Evolutionary conservation across 2,329 filamentous ascomycete species (phyloP).

Genomic region (Ophiocordyceps unilateralis): DNA sequence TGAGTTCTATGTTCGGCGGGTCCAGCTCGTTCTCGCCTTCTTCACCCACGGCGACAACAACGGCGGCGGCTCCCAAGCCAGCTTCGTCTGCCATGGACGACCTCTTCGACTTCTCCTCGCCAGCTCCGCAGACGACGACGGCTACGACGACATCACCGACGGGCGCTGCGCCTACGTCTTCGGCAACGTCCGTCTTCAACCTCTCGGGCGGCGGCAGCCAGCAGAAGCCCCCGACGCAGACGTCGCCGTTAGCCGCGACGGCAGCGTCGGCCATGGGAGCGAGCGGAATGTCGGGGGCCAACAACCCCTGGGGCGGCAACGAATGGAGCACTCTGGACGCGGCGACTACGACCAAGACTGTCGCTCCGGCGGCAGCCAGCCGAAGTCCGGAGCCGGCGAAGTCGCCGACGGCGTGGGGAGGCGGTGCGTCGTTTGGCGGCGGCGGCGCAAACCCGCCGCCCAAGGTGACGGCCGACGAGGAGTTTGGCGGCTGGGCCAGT

Average conservation of each 20-base stretch:
- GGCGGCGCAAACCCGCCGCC: constrained; percentile 30
- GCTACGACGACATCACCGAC: constrained; percentile 18
- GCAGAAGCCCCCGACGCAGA: constrained; percentile 22
- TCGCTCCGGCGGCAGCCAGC: constrained; percentile 21
- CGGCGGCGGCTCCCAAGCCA: constrained; percentile 19
- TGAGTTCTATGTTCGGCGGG: constrained; percentile 45
- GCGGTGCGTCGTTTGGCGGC: constrained; percentile 25
- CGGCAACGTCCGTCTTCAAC: constrained; percentile 59
- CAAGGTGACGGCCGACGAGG: constrained; percentile 73
- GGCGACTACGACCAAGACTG: neutral
- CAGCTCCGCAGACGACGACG: constrained; percentile 27
- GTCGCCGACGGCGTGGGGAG: constrained; percentile 36
- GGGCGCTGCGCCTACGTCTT: constrained; percentile 19
- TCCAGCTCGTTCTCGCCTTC: constrained; percentile 44
- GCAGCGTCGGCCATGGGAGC: constrained; percentile 18
- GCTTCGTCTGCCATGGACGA: constrained; percentile 50
- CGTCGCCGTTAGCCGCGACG: constrained; percentile 20
- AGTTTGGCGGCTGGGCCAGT: constrained; percentile 92
- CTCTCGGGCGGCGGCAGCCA: constrained; percentile 41
- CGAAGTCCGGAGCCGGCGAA: constrained; percentile 40
- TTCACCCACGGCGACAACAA: constrained; percentile 8
- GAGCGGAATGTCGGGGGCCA: constrained; percentile 31
- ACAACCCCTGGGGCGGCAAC: constrained; percentile 77
- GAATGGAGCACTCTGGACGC: constrained; percentile 53
- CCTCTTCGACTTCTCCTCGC: constrained; percentile 59